Conservation (phyloP, 441 rosid species). For the Pelargonium australe region DNA sequence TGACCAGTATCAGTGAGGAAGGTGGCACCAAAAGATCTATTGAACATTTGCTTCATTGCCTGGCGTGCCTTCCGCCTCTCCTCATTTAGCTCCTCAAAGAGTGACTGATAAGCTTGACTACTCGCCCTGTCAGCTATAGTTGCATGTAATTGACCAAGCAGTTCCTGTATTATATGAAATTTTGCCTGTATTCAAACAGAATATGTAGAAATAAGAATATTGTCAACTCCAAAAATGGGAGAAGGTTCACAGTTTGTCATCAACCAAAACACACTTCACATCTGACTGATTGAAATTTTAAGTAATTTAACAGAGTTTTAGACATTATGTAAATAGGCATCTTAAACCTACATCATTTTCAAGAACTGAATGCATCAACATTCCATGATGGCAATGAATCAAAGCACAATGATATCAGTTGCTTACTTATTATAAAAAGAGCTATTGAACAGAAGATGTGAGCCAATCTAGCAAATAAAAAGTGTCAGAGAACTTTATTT, state of each 20-base stretch:
- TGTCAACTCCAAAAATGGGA: not conserved
- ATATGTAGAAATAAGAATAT: not conserved
- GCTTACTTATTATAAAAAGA: too few species aligned
- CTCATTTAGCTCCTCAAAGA: conserved; percentile 59
- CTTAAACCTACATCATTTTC: too few species aligned
- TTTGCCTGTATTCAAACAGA: conserved; percentile 52
- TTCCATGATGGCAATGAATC: too few species aligned
- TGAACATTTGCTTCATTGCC: conserved; percentile 83
- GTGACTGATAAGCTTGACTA: conserved; percentile 47
- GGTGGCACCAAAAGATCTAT: conserved; percentile 87
- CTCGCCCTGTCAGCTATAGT: conserved; percentile 39
- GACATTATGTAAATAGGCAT: too few species aligned
- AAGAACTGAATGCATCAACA: too few species aligned
- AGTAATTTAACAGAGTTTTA: too few species aligned
- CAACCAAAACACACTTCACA: not conserved
- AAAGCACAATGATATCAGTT: too few species aligned
- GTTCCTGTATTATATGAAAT: conserved; percentile 86
- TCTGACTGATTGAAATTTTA: not conserved
- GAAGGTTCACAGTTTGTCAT: not conserved
- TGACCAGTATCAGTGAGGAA: conserved; percentile 87
- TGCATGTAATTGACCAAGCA: conserved; percentile 77
- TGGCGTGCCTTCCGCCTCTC: conserved; percentile 68
- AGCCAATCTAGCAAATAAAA: too few species aligned
- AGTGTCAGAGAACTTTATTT: too few species aligned
- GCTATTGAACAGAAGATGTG: too few species aligned